Evolutionary conservation across 768 basidiomycete species (phyloP).

Genomic region (Kwoniella dejecticola): DNA sequence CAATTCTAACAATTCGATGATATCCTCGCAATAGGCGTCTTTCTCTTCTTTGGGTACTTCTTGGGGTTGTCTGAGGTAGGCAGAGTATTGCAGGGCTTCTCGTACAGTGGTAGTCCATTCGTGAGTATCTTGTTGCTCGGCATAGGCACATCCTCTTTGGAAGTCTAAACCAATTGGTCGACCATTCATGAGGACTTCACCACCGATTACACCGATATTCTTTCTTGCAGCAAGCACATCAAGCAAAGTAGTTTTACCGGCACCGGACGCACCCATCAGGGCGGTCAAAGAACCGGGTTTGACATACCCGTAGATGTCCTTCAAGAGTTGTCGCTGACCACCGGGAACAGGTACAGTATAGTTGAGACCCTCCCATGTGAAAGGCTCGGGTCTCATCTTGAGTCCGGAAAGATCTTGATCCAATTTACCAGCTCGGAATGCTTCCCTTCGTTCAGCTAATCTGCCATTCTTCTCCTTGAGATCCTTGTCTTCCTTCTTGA

Average conservation of each 20-base stretch:
- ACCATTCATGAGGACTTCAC: constrained; percentile 70
- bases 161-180: constrained; percentile 61
- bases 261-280: constrained; percentile 59
- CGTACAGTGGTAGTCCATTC: constrained; percentile 73
- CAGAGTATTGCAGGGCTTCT: constrained; percentile 78
- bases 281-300: constrained; percentile 58
- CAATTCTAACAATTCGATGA: constrained; percentile 80
- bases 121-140: constrained; percentile 73
- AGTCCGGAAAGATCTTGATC: constrained; percentile 59
- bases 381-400: constrained; percentile 59
- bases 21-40: constrained; percentile 69
- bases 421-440: constrained; percentile 53
- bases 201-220: constrained; percentile 70
- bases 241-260: constrained; percentile 58
- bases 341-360: constrained; percentile 62
- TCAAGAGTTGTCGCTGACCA: constrained; percentile 53
- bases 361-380: constrained; percentile 70
- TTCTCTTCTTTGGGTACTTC: constrained; percentile 70
- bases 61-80: constrained; percentile 72
- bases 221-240: constrained; percentile 69
- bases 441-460: constrained; percentile 61
- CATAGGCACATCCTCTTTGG: constrained; percentile 74
- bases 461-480: constrained; percentile 58
- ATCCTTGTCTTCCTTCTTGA: constrained; percentile 63
- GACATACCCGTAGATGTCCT: constrained; percentile 58